Percentiles rank a stretch among this genome's conserved stretches.
Conservation (phyloP, 1,284 basidiomycete genomes). For the Apiotrichum akiyoshidainum region DNA sequence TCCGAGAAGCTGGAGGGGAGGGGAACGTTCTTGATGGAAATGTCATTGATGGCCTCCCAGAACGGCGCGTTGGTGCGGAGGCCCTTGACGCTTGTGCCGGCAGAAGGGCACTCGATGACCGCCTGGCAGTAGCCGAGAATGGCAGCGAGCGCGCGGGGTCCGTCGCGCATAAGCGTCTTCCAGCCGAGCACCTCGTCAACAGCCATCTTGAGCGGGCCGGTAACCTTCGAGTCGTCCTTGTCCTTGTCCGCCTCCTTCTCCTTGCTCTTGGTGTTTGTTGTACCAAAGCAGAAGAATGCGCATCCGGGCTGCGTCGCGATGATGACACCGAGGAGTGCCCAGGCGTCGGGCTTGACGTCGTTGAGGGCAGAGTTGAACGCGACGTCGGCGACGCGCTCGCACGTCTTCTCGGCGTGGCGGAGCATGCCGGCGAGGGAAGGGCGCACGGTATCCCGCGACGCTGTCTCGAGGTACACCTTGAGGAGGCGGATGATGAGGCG, state of each 20-base stretch:
- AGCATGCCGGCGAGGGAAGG: conserved; percentile 42
- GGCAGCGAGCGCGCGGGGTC: conserved; percentile 71
- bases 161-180: conserved; percentile 66
- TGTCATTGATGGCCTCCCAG: conserved; percentile 39
- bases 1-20: conserved; percentile 39
- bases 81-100: conserved; percentile 22
- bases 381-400: conserved; percentile 21
- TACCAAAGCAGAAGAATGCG: conserved; percentile 74
- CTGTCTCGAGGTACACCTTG: conserved; percentile 34
- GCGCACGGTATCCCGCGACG: conserved; percentile 24
- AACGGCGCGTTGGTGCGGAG: conserved; percentile 30
- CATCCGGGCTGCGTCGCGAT: conserved; percentile 84
- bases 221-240: conserved; percentile 44
- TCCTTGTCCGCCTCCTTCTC: conserved; percentile 14
- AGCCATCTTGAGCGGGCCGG: conserved; percentile 52
- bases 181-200: conserved; percentile 61
- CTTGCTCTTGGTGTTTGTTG: conserved; percentile 41
- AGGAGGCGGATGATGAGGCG: conserved; percentile 28
- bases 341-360: conserved; percentile 66
- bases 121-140: conserved; percentile 74
- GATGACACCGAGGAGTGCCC: conserved; percentile 77
- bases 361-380: conserved; percentile 23
- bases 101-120: conserved; percentile 50
- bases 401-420: conserved; percentile 30
- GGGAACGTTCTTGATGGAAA: conserved; percentile 36